Evolutionary conservation across 805 yeast species (phyloP).

Genomic region (Myxozyma kluyveri): DNA sequence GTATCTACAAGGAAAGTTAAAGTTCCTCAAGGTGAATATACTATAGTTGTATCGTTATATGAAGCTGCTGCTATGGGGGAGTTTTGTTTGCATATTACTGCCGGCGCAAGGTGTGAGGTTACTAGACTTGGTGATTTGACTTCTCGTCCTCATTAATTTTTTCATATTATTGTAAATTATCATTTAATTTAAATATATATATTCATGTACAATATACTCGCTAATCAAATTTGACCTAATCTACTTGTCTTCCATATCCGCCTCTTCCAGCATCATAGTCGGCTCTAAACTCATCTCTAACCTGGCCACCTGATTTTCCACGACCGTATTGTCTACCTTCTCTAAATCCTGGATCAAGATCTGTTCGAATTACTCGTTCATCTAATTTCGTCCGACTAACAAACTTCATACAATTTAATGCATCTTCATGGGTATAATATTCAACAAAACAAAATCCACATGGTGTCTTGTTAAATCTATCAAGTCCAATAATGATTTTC

Average conservation of each 20-base stretch:
- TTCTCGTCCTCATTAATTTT: not conserved
- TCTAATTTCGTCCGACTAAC: slow-evolving; percentile 80
- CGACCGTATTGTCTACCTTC: slow-evolving; percentile 97
- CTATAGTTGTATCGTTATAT: slow-evolving; percentile 20
- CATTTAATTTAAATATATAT: not conserved
- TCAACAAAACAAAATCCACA: slow-evolving; percentile 96
- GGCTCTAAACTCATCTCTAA: slow-evolving; percentile 59
- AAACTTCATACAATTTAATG: slow-evolving; percentile 78
- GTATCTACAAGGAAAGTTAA: slow-evolving; percentile 4
- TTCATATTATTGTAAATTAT: too few species aligned
- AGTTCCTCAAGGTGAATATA: slow-evolving; percentile 20
- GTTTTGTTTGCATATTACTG: slow-evolving; percentile 11
- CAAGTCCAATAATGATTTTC: slow-evolving; percentile 90
- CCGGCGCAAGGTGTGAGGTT: slow-evolving; percentile 3
- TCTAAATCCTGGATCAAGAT: slow-evolving; percentile 91
- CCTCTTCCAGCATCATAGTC: slow-evolving; percentile 48
- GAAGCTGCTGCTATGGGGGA: slow-evolving; percentile 20
- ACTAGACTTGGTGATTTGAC: slow-evolving; percentile 13
- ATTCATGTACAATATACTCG: not conserved
- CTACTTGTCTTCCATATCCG: slow-evolving; percentile 39
- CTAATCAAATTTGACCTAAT: not conserved
- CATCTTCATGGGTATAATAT: slow-evolving; percentile 63
- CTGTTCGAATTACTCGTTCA: slow-evolving; percentile 76
- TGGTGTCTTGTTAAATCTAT: slow-evolving; percentile 85
- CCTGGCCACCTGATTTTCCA: slow-evolving; percentile 91